Evolutionary conservation across 768 basidiomycete species (phyloP).

Genomic region (Lactarius vividus): DNA sequence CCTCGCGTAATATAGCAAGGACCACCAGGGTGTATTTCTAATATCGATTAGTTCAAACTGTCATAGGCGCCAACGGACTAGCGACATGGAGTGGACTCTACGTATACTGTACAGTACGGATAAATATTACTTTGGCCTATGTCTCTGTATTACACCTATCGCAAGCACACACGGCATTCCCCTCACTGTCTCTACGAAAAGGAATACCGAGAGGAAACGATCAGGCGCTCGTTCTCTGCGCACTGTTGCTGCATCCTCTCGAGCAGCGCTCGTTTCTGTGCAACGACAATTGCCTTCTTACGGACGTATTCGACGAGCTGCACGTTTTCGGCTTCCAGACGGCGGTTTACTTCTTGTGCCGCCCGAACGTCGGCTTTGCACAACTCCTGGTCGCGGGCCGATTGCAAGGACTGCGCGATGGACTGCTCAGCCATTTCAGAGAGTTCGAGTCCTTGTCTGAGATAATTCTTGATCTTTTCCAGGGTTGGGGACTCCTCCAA

Average conservation of each 20-base stretch:
- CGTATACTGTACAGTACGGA: neutral
- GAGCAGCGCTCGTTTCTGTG: neutral
- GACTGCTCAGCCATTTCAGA: neutral
- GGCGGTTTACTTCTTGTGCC: neutral
- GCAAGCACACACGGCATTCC: no score
- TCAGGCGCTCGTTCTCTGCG: conserved; percentile 1
- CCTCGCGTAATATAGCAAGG: neutral
- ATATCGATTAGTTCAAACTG: neutral
- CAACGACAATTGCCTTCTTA: neutral
- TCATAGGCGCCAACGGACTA: neutral
- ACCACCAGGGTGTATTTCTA: neutral
- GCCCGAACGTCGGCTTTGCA: conserved; percentile 4
- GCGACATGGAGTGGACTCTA: neutral
- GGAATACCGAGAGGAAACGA: neutral
- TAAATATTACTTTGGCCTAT: neutral
- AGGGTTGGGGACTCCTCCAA: conserved; percentile 2
- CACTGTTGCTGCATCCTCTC: conserved; percentile 9
- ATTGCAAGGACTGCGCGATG: neutral
- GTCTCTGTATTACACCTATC: neutral
- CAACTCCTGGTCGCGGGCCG: neutral
- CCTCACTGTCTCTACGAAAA: neutral
- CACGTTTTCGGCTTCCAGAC: neutral
- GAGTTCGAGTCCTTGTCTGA: neutral
- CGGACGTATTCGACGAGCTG: neutral
- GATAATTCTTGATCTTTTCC: neutral